A percentile compares a stretch with the other conserved stretches of the same genome.
phyloP scores from a whole-genome alignment of 2,329 filamentous ascomycete species.

The Aspergillus brasiliensis region DNA sequence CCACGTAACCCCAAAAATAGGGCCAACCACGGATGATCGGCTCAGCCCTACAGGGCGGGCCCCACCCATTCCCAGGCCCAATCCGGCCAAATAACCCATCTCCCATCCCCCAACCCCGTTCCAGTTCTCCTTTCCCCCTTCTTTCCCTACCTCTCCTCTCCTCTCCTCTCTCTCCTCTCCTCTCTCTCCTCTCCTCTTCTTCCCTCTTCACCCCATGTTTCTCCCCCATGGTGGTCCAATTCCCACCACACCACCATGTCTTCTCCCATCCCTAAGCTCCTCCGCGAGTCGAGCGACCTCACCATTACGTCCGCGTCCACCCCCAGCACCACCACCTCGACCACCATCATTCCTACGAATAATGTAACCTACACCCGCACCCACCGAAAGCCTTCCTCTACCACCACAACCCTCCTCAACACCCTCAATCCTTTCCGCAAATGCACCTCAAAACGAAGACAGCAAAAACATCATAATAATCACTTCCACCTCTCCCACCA shows the following conservation, averaged over 20 bases:
- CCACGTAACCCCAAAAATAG: neutral
- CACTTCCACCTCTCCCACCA: slow-evolving; percentile 16
- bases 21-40: slow-evolving; percentile 7
- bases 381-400: slow-evolving; percentile 12
- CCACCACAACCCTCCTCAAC: slow-evolving; percentile 17
- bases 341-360: too few relatives aligned
- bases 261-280: slow-evolving; percentile 1
- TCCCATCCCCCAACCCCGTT: neutral
- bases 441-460: slow-evolving; percentile 6
- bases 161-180: neutral
- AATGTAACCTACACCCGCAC: slow-evolving; percentile 18
- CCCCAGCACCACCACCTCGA: slow-evolving; percentile 2
- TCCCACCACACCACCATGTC: neutral
- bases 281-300: slow-evolving; percentile 9
- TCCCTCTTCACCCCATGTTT: slow-evolving; percentile 3
- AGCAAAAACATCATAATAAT: too few relatives aligned
- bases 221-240: neutral
- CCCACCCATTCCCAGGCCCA: slow-evolving; percentile 1
- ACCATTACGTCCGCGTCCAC: slow-evolving; percentile 11
- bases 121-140: neutral
- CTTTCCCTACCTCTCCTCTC: too few relatives aligned
- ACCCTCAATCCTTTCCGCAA: neutral
- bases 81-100: slow-evolving; percentile 4
- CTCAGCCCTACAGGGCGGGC: slow-evolving; percentile 24
- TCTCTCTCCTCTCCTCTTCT: neutral